Evolutionary conservation across 2,329 filamentous ascomycete genomes (phyloP), one percentile per base, ranked within the genome.

Genomic region (Cadophora gregata): DNA sequence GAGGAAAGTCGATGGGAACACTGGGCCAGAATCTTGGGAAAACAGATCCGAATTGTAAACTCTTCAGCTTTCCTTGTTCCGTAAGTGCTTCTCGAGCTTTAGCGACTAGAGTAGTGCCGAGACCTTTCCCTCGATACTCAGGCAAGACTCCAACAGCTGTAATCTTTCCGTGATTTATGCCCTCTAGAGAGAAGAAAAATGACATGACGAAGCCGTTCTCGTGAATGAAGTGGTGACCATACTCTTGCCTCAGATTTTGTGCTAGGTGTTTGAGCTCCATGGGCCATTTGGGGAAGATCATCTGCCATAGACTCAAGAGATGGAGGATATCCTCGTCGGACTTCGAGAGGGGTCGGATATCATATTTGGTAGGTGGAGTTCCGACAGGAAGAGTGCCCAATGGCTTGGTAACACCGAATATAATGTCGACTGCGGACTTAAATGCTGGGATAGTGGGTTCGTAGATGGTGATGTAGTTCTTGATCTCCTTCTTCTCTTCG

Each of bases 21-120:
- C 79, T 80, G 5, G 81, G 81, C 79, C 80, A 83, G 67, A 83
- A 80, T n/a, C 81, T 75, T 36, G 81, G 81, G 50, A 81, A 80
- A 2, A 69, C 65, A 27, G 76, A 78, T 14, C 76, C 75, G 24
- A 78, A 71, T 6, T 64, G 67, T 12, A 77, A 65, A 42, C 68
- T 65, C 42, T 64, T 66, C 14, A 74, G 55, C 8, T 51, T 21
- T 38, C 64, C 72, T 69, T 59, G 74, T 76, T 31, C 74, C 29
- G 77, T 67, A 6, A 75, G 70, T n/a, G 75, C 59, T 25, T n/a
- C 51, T 14, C 29, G 56, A 14, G 69, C 72, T 63, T 76, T 76
- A 27, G 66, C 71, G 1, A 81, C 51, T 1, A 82, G 68, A 5
- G 75, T 69, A 1, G 77, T 79, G 19, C 80, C 80, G n/a, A 81